Conservation (phyloP, 495 filamentous ascomycete genomes). For the Xylona heveae region DNA sequence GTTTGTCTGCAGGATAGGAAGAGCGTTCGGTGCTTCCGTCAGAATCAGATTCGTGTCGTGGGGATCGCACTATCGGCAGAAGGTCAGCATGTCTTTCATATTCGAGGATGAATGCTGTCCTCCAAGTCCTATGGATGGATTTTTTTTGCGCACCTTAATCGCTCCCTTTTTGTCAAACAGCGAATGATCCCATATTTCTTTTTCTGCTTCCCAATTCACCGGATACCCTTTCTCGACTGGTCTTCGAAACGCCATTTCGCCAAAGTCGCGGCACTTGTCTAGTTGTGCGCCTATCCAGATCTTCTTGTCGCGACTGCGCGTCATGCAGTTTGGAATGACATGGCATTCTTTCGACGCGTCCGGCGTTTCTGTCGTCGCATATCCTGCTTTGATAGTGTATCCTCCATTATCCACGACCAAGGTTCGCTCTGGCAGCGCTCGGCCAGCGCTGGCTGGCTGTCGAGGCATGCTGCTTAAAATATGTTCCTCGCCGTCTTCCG, state of each 20-base stretch:
- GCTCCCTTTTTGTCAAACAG: constrained; percentile 61
- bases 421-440: constrained; percentile 33
- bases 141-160: constrained; percentile 14
- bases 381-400: constrained; percentile 84
- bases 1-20: constrained; percentile 60
- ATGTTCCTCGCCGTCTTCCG: too few species aligned
- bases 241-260: constrained; percentile 67
- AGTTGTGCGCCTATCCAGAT: constrained; percentile 64
- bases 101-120: neutral
- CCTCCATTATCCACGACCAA: constrained; percentile 90
- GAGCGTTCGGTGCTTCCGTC: constrained; percentile 77
- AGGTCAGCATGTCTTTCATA: constrained; percentile 4
- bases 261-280: constrained; percentile 68
- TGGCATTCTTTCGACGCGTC: constrained; percentile 31
- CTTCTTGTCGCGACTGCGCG: constrained; percentile 56
- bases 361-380: constrained; percentile 25
- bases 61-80: constrained; percentile 37
- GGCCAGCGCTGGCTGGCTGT: neutral
- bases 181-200: constrained; percentile 83
- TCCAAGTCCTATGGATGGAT: neutral
- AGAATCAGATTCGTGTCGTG: constrained; percentile 63
- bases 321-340: constrained; percentile 72
- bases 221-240: constrained; percentile 91
- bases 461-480: too few species aligned
- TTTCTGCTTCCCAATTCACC: constrained; percentile 92